Evolutionary conservation across 2,329 filamentous ascomycete species (phyloP).

Genomic region (Aspergillus ibericus): DNA sequence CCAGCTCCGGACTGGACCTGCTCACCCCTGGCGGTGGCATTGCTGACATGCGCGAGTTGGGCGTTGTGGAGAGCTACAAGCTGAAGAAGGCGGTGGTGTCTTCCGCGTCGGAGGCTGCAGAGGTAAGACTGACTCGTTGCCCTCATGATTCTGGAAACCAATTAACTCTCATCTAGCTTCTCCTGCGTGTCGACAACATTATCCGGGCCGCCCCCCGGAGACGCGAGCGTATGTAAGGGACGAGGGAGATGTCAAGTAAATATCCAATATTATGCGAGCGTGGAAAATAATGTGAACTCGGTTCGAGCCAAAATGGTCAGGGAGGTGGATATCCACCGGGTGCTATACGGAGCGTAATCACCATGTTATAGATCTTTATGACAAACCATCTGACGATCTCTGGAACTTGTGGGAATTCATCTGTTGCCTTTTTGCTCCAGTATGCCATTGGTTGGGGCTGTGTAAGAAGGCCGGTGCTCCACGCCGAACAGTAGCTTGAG

Average conservation of each 20-base stretch:
- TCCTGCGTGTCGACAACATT: conserved; percentile 95
- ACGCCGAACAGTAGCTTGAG: neutral
- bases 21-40: conserved; percentile 87
- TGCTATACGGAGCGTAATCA: conserved; percentile 15
- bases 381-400: conserved; percentile 14
- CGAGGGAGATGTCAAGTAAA: neutral
- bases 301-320: conserved; percentile 7
- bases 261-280: neutral
- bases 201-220: conserved; percentile 87
- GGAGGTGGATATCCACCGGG: conserved; percentile 12
- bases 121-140: conserved; percentile 62
- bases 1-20: conserved; percentile 86
- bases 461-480: neutral
- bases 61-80: conserved; percentile 98
- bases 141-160: conserved; percentile 9
- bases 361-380: conserved; percentile 19
- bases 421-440: neutral
- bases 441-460: neutral
- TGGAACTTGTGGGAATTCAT: neutral
- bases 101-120: conserved; percentile 91
- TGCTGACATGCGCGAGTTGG: conserved; percentile 90
- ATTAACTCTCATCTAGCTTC: conserved; percentile 57
- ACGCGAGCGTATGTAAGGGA: conserved; percentile 70
- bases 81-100: conserved; percentile 97
- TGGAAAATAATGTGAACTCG: conserved; percentile 3